Base-by-base conservation (phyloP, 805 yeast genomes). In the Lipomyces spencermartinsiae region DNA sequence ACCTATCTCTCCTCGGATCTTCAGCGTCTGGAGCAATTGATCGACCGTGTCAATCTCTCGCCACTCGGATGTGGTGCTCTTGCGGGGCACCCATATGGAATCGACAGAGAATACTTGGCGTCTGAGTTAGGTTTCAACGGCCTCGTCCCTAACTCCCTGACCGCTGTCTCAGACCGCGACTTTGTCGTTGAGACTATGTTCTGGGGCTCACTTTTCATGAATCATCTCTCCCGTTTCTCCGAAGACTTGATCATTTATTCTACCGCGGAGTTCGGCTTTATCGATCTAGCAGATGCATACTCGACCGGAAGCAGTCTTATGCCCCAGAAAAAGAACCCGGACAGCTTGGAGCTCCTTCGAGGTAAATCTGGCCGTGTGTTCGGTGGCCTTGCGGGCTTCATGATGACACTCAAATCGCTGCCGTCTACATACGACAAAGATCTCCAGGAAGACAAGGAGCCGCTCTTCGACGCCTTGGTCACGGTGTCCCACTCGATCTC, bases 271-370 rank as follows among this genome's bases (percentile, higher is more conserved):
- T 95, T 95, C 83, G 97, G 97, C 3, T 95, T 96, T 78, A 84
- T 95, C 71, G 88, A 91, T 78, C 86, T 93, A 62, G 96, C 97
- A 12, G 99, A 95, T 78, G 98, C 99, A 33, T 95, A 95, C 81
- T 95, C 99, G 0, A 95, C 99, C 8, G 99, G 99, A 14, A 92
- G 98, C 6, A 92, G 97, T 34, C 85, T 95, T 77, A 95, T 95
- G 99, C 99, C 99, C 31, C 99, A 95, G 81, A 95, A 95, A 88
- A 95, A 95, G 81, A 95, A 95, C 82, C 97, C 99, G 2, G 99
- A 95, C 79, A 91, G 97, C 35, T 83, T 95, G 73, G 99, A 95
- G 82, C 85, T 95, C 71, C 85, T 96, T 77, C 87, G 99, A 80
- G 99, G 99, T 68, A 95, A 95, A 81, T 89, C 96, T 10, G 99